Conservation (phyloP, 2,329 filamentous ascomycete species). For the Exophiala spinifera region DNA sequence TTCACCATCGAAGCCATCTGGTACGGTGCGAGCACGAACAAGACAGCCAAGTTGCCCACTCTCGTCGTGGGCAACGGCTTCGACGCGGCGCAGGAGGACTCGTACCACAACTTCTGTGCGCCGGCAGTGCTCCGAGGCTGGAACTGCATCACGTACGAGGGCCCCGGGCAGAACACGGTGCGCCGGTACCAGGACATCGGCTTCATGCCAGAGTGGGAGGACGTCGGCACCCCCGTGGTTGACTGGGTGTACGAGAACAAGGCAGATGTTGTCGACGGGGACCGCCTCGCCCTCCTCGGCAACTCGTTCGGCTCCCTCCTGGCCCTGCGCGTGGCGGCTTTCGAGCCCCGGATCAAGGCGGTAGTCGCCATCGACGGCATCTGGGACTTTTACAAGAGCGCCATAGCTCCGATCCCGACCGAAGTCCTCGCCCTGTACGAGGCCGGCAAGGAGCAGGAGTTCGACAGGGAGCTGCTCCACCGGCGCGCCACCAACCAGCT, state of each 20-base stretch:
- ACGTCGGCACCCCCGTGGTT: constrained; percentile 39
- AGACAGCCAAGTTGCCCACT: constrained; percentile 9
- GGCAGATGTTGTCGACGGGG: background rate
- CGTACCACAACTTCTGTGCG: constrained; percentile 37
- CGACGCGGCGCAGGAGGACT: constrained; percentile 44
- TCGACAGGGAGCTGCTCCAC: constrained; percentile 13
- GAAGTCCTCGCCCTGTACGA: constrained; percentile 20
- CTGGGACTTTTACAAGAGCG: constrained; percentile 3
- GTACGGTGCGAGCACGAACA: constrained; percentile 34
- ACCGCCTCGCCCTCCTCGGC: constrained; percentile 3
- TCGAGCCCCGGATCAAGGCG: constrained; percentile 6
- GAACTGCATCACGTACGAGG: constrained; percentile 46
- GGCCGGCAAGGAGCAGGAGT: constrained; percentile 19
- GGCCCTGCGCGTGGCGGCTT: constrained; percentile 4
- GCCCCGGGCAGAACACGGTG: constrained; percentile 43
- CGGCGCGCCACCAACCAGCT: constrained; percentile 6
- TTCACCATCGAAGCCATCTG: constrained; percentile 41
- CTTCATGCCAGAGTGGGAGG: constrained; percentile 45
- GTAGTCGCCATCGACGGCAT: constrained; percentile 7
- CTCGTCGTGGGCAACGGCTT: constrained; percentile 36
- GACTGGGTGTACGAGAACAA: constrained; percentile 34
- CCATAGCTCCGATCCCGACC: constrained; percentile 10
- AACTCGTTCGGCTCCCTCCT: constrained; percentile 7
- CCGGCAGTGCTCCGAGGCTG: constrained; percentile 40
- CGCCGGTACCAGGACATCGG: constrained; percentile 41